Conservation (phyloP, 139 green algal genomes). For the Volvox africanus region DNA sequence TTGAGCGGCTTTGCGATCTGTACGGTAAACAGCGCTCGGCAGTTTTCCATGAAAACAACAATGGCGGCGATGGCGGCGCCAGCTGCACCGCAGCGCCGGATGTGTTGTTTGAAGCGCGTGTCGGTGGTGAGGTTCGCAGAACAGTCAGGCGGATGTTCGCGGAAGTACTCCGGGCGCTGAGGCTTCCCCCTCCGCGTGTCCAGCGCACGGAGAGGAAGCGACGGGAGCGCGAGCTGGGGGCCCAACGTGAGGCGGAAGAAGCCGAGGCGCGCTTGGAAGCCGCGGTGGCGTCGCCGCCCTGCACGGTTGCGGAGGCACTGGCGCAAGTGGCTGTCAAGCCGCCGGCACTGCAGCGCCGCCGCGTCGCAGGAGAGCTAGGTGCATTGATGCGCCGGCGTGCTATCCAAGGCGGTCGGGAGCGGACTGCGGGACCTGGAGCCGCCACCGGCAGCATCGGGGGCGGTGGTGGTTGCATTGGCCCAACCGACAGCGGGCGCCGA, state of each 20-base stretch:
- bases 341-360: neutral
- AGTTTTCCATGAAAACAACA: neutral
- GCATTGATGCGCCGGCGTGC: constrained; percentile 16
- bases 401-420: too few species aligned
- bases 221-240: neutral
- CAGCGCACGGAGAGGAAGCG: neutral
- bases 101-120: neutral
- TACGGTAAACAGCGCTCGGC: constrained; percentile 16
- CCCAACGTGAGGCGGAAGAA: neutral
- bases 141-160: neutral
- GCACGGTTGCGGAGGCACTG: constrained; percentile 18
- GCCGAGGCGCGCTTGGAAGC: neutral
- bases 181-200: neutral
- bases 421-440: neutral
- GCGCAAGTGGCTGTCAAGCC: constrained; percentile 11
- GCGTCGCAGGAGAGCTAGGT: constrained; percentile 25
- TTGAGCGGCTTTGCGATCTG: neutral
- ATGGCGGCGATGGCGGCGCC: neutral
- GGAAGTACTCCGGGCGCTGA: neutral
- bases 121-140: neutral
- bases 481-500: neutral
- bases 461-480: neutral
- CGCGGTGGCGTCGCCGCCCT: neutral
- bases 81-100: neutral
- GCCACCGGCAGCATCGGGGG: neutral